Evolutionary conservation across 2,329 filamentous ascomycete genomes (phyloP), one percentile per base, ranked within the genome.

Genomic region (Rasamsonia emersonii): DNA sequence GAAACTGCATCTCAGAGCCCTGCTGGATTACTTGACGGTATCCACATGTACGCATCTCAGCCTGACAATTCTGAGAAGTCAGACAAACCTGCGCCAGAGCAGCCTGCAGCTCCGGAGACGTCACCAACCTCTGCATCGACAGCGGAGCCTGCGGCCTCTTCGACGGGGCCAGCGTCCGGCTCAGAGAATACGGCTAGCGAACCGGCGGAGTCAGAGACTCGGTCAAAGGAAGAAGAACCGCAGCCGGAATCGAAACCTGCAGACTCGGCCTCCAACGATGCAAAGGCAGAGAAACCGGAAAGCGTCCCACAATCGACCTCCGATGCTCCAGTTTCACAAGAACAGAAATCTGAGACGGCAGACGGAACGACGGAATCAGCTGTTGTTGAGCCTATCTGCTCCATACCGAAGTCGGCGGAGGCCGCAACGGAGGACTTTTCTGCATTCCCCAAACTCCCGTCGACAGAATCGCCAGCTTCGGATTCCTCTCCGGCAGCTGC

Each of bases 11-110:
- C 31, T 13, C 32, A 36, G 15, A 30, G 27, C 9, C 15, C 27
- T 9, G 19, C 18, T 15, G 36, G 35, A 4, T 47, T 48, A 17
- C 35, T 47, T 10, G 45, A 48, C 37, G 45, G 44, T 10, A 50
- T 46, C 24, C 44, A 48, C 21, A 21, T 44, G 6, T 48, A 44
- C 34, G 46, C 45, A 9, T 44, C 46, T 27, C 37, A 41, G 33
- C 33, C 39, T n/a, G 34, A 42, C 9, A 39, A 42, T 29, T 11
- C 9, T 17, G 3, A 14, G 24, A 32, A 24, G 7, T 24, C 35
- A 8, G 30, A 28, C 13, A 11, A 24, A 25, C 14, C 24, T n/a
- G n/a, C n/a, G n/a, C n/a, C n/a, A n/a, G n/a, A n/a, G n/a, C n/a
- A n/a, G n/a, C n/a, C n/a, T n/a, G n/a, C n/a, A n/a, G n/a, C n/a